Evolutionary conservation across 148 eudicot species (phyloP).

Genomic region (Drosera capensis): DNA sequence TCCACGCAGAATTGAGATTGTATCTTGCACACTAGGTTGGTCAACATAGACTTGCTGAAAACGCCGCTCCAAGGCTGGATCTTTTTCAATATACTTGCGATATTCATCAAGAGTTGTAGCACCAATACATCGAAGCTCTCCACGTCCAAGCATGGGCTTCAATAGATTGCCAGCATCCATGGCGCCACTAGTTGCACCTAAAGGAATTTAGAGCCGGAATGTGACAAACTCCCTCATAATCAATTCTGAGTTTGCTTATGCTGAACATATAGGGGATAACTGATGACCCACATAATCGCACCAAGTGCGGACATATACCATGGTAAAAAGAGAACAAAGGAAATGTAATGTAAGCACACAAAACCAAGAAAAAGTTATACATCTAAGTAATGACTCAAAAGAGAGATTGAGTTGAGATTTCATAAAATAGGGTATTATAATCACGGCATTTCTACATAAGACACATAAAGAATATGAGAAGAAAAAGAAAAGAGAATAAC

Average conservation of each 20-base stretch:
- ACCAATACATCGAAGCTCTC: conserved; percentile 93
- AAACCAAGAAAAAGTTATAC: too few relatives aligned
- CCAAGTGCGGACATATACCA: too few relatives aligned
- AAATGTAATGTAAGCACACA: too few relatives aligned
- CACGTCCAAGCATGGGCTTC: conserved; percentile 99
- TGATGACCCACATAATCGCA: too few relatives aligned
- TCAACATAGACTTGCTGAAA: conserved; percentile 97
- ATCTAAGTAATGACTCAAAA: too few relatives aligned
- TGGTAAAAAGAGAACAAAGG: too few relatives aligned
- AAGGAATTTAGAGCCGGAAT: not conserved
- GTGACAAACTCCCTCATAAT: not conserved
- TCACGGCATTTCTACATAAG: not conserved
- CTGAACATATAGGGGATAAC: too few relatives aligned
- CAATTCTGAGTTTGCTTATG: not conserved
- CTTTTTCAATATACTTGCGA: conserved; percentile 93
- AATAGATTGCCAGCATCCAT: conserved; percentile 99
- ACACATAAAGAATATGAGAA: not conserved
- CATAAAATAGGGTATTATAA: too few relatives aligned
- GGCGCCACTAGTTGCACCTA: conserved; percentile 97
- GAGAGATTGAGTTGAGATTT: too few relatives aligned
- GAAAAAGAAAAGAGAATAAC: conserved; percentile 19
- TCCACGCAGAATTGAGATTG: conserved; percentile 91
- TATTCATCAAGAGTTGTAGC: conserved; percentile 97
- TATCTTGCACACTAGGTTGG: conserved; percentile 90
- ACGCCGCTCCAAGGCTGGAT: conserved; percentile 92